phyloP scores from a whole-genome alignment of 192 early-diverging fungal genomes.

The Cladochytrium replicatum region DNA sequence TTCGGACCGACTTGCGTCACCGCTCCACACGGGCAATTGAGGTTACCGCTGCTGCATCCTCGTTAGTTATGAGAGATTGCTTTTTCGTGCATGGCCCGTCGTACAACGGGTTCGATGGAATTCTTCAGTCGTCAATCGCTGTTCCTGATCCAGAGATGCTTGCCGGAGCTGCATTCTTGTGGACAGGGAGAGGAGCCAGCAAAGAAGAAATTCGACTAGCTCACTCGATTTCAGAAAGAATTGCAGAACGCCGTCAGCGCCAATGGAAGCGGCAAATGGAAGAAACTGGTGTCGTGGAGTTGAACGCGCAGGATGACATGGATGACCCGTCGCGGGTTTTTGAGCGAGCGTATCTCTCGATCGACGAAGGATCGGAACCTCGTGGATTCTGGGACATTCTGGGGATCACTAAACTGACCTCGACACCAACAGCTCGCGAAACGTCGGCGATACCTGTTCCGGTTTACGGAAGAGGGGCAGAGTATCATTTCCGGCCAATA shows the following conservation, averaged over 20 bases:
- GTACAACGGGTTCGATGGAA: background rate
- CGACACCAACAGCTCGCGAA: too few species aligned
- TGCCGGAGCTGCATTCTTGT: constrained; percentile 21
- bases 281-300: background rate
- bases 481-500: background rate
- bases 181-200: constrained; percentile 31
- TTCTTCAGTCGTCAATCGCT: too few species aligned
- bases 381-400: constrained; percentile 10
- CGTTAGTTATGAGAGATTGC: constrained; percentile 33
- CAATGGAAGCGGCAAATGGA: background rate
- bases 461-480: too few species aligned
- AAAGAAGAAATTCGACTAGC: constrained; percentile 25
- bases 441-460: too few species aligned
- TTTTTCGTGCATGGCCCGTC: constrained; percentile 25
- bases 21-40: constrained; percentile 35
- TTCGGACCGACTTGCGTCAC: constrained; percentile 33
- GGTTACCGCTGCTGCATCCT: constrained; percentile 8
- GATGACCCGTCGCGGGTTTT: too few species aligned
- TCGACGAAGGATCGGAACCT: constrained; percentile 19
- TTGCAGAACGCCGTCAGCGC: constrained; percentile 3
- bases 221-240: constrained; percentile 5
- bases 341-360: constrained; percentile 1
- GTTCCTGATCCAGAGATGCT: too few species aligned
- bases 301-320: too few species aligned
- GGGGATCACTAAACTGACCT: too few species aligned